phyloP scores from a whole-genome alignment of 306 rosid species.

The Malus sylvestris region DNA sequence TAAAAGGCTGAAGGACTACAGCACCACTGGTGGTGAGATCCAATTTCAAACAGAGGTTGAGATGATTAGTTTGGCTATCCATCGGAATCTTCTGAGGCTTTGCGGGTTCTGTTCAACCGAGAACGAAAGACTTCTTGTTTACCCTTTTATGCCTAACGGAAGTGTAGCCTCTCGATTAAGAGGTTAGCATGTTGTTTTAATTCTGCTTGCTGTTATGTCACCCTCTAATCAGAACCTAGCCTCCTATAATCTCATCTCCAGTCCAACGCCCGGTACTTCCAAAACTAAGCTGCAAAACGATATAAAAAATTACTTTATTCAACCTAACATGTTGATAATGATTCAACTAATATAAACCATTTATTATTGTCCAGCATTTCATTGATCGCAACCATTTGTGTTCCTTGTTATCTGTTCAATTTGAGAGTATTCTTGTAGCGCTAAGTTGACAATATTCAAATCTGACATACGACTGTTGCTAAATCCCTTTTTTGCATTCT shows the following conservation, averaged over 20 bases:
- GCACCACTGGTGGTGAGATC: conserved; percentile 89
- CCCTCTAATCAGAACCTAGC: background rate
- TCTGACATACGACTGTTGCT: background rate
- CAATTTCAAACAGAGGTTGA: conserved; percentile 99
- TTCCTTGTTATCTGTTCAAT: background rate
- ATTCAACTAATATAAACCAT: background rate
- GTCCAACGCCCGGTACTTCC: background rate
- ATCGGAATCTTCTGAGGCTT: conserved; percentile 87
- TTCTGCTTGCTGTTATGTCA: background rate
- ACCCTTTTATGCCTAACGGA: conserved; percentile 95
- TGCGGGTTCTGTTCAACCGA: conserved; percentile 91
- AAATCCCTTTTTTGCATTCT: background rate
- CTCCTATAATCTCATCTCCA: background rate
- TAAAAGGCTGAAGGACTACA: conserved; percentile 87
- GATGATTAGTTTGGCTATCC: conserved; percentile 93
- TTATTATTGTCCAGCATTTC: background rate
- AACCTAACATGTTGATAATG: background rate
- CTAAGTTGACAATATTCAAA: background rate
- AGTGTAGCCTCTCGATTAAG: conserved; percentile 89
- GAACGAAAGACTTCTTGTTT: conserved; percentile 88
- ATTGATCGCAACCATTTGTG: background rate
- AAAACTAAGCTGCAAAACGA: background rate
- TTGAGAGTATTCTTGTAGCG: background rate
- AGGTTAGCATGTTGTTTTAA: conserved; percentile 47
- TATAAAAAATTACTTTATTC: background rate